These are phyloP conservation scores for Aspergillus taichungensis DNA, from an alignment of 495 filamentous ascomycete species.

Conservation along the genomic window DNA sequence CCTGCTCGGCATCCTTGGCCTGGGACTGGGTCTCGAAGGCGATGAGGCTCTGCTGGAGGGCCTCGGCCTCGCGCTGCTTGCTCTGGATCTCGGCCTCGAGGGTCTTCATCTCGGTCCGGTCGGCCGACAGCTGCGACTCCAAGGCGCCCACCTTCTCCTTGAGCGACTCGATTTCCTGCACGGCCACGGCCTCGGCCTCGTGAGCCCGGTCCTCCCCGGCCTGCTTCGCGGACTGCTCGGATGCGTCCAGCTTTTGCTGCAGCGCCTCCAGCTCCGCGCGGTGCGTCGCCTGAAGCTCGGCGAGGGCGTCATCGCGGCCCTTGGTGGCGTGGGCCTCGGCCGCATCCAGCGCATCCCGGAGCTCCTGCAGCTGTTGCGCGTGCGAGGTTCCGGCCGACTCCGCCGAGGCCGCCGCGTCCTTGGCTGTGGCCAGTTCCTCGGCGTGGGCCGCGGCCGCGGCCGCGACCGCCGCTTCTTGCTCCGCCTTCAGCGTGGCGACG, in stretches of 20 bases:
- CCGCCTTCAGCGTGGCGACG: conserved; percentile 24
- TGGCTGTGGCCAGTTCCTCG: conserved; percentile 26
- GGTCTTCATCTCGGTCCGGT: conserved; percentile 31
- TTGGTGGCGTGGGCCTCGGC: conserved; percentile 25
- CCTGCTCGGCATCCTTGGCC: conserved; percentile 29
- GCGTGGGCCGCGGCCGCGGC: conserved; percentile 25
- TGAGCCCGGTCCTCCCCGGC: conserved; percentile 29
- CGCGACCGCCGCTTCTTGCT: conserved; percentile 29
- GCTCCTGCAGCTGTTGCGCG: conserved; percentile 29
- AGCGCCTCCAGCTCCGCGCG: conserved; percentile 26
- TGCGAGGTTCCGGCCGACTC: conserved; percentile 27
- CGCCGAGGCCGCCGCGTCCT: conserved; percentile 24
- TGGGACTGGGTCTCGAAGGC: conserved; percentile 27
- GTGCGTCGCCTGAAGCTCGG: conserved; percentile 30
- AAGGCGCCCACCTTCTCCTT: conserved; percentile 32
- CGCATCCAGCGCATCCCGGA: conserved; percentile 32
- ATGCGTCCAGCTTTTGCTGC: conserved; percentile 25
- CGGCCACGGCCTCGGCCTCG: conserved; percentile 27
- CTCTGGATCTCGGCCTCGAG: conserved; percentile 32
- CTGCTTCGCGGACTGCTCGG: conserved; percentile 27
- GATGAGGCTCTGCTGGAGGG: conserved; percentile 27
- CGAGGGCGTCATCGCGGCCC: conserved; percentile 20
- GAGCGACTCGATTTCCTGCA: conserved; percentile 35
- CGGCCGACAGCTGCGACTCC: conserved; percentile 29
- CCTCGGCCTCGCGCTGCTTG: conserved; percentile 31